Percentiles rank a stretch among this genome's conserved stretches.
Conservation (phyloP, 352 stramenopile genomes). For the Phytopythium helicoides region DNA sequence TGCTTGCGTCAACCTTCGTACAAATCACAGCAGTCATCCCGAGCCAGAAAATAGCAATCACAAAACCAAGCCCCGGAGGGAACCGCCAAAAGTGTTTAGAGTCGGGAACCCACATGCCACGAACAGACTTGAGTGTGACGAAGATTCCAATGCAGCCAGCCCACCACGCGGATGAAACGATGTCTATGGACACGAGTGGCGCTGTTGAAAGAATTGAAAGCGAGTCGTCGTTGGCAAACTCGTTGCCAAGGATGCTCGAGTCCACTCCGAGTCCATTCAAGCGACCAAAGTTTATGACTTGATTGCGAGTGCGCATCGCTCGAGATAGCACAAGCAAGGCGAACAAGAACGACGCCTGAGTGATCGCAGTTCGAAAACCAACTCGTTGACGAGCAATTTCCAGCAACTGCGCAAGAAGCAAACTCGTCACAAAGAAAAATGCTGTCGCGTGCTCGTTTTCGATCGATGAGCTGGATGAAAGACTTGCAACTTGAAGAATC, state of each 20-base stretch:
- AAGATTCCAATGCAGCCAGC: constrained; percentile 34
- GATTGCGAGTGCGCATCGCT: constrained; percentile 71
- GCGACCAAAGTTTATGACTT: constrained; percentile 87
- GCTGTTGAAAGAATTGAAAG: constrained; percentile 79
- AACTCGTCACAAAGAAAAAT: constrained; percentile 70
- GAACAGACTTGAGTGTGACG: constrained; percentile 7
- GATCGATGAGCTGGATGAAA: constrained; percentile 84
- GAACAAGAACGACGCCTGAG: constrained; percentile 14
- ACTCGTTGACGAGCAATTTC: not conserved
- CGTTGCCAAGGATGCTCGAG: constrained; percentile 43
- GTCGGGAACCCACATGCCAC: not conserved
- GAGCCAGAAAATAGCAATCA: constrained; percentile 17
- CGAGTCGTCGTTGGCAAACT: constrained; percentile 76
- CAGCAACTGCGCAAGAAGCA: constrained; percentile 22
- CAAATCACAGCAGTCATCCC: constrained; percentile 15
- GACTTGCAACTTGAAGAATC: constrained; percentile 49
- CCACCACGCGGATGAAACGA: constrained; percentile 22
- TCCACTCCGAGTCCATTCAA: constrained; percentile 63
- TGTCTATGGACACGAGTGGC: constrained; percentile 27
- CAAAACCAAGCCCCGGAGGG: not conserved
- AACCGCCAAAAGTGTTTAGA: not conserved
- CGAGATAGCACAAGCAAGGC: constrained; percentile 44
- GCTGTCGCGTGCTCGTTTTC: constrained; percentile 87
- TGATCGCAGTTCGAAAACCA: not conserved
- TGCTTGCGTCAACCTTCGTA: not conserved